These are phyloP conservation scores for Sphaerobolus stellatus DNA, from an alignment of 1,284 basidiomycete species.

Conservation along the genomic window DNA sequence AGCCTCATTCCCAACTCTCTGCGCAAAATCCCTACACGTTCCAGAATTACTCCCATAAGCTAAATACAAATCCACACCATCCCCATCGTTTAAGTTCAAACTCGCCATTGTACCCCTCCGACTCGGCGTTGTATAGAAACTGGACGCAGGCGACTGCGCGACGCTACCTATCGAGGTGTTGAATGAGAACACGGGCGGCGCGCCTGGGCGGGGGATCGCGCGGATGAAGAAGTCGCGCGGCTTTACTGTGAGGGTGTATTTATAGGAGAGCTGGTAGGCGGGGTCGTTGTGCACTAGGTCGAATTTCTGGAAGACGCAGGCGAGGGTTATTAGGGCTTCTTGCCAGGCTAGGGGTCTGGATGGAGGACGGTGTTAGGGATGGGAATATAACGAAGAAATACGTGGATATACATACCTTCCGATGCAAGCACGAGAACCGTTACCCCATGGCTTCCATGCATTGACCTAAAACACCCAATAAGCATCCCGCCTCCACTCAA, in stretches of 20 bases:
- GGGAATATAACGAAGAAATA: neutral
- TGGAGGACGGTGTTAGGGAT: neutral
- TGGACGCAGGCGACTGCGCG: neutral
- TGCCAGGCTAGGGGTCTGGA: constrained; percentile 49
- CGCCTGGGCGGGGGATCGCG: constrained; percentile 35
- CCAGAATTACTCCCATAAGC: constrained; percentile 53
- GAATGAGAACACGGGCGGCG: constrained; percentile 12
- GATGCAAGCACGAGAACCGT: constrained; percentile 44
- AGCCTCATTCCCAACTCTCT: constrained; percentile 44
- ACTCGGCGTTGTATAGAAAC: neutral
- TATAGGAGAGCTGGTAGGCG: constrained; percentile 44
- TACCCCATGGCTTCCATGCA: constrained; percentile 49
- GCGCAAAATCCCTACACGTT: constrained; percentile 51
- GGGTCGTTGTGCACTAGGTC: constrained; percentile 45
- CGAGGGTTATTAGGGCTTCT: constrained; percentile 44
- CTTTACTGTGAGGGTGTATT: constrained; percentile 50
- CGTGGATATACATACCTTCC: constrained; percentile 27
- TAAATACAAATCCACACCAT: constrained; percentile 34
- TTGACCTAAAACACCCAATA: constrained; percentile 32
- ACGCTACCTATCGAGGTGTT: neutral
- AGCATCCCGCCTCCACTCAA: constrained; percentile 9
- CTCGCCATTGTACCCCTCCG: neutral
- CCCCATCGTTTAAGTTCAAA: neutral
- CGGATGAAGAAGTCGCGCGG: constrained; percentile 44
- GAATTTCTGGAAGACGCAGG: constrained; percentile 44